Conservation (phyloP, 495 filamentous ascomycete genomes). For the Neurospora sp. region DNA sequence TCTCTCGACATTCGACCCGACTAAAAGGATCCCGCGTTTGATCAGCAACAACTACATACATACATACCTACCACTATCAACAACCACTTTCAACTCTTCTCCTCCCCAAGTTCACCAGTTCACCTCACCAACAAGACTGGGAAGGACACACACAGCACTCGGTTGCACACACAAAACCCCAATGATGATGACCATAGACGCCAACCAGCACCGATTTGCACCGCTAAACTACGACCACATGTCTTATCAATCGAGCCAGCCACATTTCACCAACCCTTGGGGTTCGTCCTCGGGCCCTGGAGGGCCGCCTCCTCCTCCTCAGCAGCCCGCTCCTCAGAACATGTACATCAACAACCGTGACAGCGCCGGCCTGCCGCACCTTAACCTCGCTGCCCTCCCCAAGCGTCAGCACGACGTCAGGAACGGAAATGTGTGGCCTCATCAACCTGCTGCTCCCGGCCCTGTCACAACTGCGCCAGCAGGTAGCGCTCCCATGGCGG, state of each 20-base stretch:
- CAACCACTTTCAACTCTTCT: constrained; percentile 10
- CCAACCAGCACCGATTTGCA: constrained; percentile 73
- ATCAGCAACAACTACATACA: constrained; percentile 32
- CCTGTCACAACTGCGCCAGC: constrained; percentile 60
- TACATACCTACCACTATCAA: constrained; percentile 16
- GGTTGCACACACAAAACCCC: constrained; percentile 10
- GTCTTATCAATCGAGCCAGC: constrained; percentile 49
- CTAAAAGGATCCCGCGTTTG: constrained; percentile 40
- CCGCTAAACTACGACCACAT: constrained; percentile 69
- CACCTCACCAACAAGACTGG: constrained; percentile 10
- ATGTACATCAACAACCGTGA: constrained; percentile 38
- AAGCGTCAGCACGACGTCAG: constrained; percentile 24
- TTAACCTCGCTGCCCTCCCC: constrained; percentile 37
- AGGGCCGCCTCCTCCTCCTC: constrained; percentile 6
- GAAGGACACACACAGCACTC: constrained; percentile 2
- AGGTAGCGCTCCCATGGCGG: constrained; percentile 59
- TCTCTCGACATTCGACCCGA: constrained; percentile 20
- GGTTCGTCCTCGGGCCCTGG: constrained; percentile 34
- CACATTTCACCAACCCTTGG: constrained; percentile 95
- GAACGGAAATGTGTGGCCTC: constrained; percentile 38
- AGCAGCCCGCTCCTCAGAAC: constrained; percentile 40
- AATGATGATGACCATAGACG: constrained; percentile 86
- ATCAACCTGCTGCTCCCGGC: constrained; percentile 58
- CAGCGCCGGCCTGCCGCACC: constrained; percentile 19
- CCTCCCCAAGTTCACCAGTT: not conserved